Conservation (phyloP, 306 rosid species). For the Heteromeles arbutifolia region DNA sequence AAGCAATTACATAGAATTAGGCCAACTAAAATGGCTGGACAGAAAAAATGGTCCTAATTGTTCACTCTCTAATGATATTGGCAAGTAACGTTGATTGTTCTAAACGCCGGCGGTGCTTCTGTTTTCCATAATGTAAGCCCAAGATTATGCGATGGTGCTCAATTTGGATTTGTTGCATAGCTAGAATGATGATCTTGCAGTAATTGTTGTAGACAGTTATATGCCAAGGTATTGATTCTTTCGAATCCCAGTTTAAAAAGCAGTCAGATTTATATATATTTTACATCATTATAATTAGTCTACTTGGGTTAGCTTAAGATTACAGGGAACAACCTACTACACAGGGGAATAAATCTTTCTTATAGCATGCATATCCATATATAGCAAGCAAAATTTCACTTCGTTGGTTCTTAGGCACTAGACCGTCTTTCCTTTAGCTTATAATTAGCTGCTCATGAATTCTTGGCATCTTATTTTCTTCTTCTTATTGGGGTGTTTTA, state of each 20-base stretch:
- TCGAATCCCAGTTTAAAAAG: no score
- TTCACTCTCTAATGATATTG: background rate
- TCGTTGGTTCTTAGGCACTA: no score
- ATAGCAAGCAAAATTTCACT: no score
- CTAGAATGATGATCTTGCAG: slow-evolving; percentile 28
- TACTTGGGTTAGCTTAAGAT: no score
- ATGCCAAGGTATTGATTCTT: background rate
- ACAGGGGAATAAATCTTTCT: no score
- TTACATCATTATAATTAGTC: no score
- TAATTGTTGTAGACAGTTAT: background rate
- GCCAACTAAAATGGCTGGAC: background rate
- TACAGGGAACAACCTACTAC: no score
- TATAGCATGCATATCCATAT: no score
- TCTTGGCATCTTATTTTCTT: no score
- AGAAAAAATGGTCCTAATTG: background rate
- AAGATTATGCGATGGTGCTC: slow-evolving; percentile 88
- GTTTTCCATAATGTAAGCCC: slow-evolving; percentile 96
- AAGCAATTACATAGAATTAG: background rate
- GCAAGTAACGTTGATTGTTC: slow-evolving; percentile 3
- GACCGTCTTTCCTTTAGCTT: background rate
- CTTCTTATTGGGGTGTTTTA: background rate
- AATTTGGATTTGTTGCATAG: slow-evolving; percentile 98
- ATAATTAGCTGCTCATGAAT: background rate
- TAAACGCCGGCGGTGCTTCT: slow-evolving; percentile 65
- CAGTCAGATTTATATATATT: no score